Evolutionary conservation across 345 rosid species (phyloP).

Genomic region (Carallia pectinifolia): DNA sequence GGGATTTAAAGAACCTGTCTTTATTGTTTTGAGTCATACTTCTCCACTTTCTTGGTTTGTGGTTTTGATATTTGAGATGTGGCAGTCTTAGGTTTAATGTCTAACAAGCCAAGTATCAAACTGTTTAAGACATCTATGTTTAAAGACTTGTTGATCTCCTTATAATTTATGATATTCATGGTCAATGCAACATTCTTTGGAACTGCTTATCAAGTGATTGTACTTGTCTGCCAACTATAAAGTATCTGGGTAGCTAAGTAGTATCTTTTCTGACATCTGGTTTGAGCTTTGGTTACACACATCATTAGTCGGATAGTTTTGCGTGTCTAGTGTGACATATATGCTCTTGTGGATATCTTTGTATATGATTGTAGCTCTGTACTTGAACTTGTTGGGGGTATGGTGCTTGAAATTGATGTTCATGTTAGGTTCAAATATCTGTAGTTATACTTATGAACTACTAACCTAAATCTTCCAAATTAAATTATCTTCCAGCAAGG

Average conservation of each 20-base stretch:
- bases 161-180: constrained; percentile 1
- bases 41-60: not conserved
- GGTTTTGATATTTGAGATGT: no score
- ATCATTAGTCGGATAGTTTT: constrained; percentile 33
- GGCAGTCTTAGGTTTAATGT: no score
- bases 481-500: constrained; percentile 16
- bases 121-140: no score
- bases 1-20: no score
- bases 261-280: no score
- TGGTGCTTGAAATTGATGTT: constrained; percentile 23
- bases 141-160: not conserved
- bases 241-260: no score
- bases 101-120: no score
- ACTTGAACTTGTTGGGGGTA: constrained; percentile 41
- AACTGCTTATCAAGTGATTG: no score
- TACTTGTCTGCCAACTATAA: no score
- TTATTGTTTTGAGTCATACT: not conserved
- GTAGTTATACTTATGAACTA: constrained; percentile 3
- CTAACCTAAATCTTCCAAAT: constrained; percentile 17
- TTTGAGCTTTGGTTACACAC: not conserved
- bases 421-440: constrained; percentile 18
- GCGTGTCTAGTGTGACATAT: constrained; percentile 33
- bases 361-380: constrained; percentile 26
- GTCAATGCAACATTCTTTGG: not conserved
- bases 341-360: constrained; percentile 21